Conservation (phyloP, 805 yeast genomes). For the Torulaspora gathmanii region DNA sequence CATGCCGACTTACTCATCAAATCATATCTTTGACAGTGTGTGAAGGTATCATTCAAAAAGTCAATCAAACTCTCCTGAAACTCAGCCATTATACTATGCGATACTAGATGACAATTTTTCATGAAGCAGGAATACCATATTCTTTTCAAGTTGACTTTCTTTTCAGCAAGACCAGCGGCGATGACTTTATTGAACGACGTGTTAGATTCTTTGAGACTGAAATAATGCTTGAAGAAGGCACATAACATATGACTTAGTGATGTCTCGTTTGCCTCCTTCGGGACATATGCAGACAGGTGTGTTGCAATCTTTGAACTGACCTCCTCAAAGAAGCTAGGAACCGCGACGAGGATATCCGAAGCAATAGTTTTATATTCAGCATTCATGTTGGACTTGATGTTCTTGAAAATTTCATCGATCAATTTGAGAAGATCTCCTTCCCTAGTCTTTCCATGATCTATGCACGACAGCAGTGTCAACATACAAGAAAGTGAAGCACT, state of each 20-base stretch:
- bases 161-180: conserved; percentile 58
- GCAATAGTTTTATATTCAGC: conserved; percentile 61
- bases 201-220: conserved; percentile 27
- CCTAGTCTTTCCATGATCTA: conserved; percentile 22
- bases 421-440: conserved; percentile 35
- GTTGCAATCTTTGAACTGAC: conserved; percentile 40
- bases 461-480: conserved; percentile 25
- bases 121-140: conserved; percentile 58
- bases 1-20: conserved; percentile 32
- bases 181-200: conserved; percentile 36
- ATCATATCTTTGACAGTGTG: conserved; percentile 39
- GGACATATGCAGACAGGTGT: conserved; percentile 47
- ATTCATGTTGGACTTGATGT: conserved; percentile 53
- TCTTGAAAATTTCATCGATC: conserved; percentile 51
- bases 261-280: conserved; percentile 73
- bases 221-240: conserved; percentile 46
- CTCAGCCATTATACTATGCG: conserved; percentile 38
- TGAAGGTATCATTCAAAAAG: conserved; percentile 36
- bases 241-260: conserved; percentile 48
- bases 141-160: conserved; percentile 57
- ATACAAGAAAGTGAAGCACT: conserved; percentile 41
- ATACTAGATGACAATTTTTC: conserved; percentile 22
- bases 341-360: conserved; percentile 41
- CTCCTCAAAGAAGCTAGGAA: conserved; percentile 28
- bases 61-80: conserved; percentile 27